Evolutionary conservation across 805 yeast species (phyloP), one percentile per base, ranked within the genome.

Genomic region (Teunomyces pallodes): DNA sequence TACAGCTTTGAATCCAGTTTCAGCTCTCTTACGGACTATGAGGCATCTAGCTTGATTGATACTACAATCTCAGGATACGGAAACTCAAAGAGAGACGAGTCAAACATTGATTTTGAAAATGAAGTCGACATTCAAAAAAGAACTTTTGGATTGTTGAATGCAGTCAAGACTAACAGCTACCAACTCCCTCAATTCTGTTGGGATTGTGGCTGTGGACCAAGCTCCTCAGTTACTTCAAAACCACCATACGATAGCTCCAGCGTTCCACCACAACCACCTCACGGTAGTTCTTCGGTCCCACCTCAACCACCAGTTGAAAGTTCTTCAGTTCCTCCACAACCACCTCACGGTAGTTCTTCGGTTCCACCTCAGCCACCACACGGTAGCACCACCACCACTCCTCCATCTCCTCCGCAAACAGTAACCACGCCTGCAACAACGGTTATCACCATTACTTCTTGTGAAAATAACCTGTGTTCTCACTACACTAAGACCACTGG

Each of bases 381-480:
- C 17, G 24, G 24, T 5, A 20, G 24, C 6, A 28, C 12, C 9
- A n/a, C n/a, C n/a, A n/a, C 45, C 2, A 13, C 36, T 1, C 8
- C 36, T 1, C 16, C 27, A 17, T 9, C 29, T 26, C 29, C 32
- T 24, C 29, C 29, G 13, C 14, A 28, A 27, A 40, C 20, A 24
- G 42, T 36, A 26, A 20, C 30, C 30, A 28, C 14, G 3, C 27
- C 43, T 41, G 17, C 16, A 9, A 56, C 62, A 50, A 65, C 69
- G 24, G 53, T 65, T 43, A 50, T 67, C 39, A 68, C 72, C 51
- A 58, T 65, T 51, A 66, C 74, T 46, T 61, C 70, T 43, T 70
- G 75, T 56, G 54, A 64, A 14, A 61, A 62, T 49, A 47, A 65
- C 60, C 54, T 46, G 38, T 70, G 76, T 51, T 16, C 47, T 10